Base-by-base conservation (phyloP, 805 yeast species). In the Danielozyma ontarioensis region DNA sequence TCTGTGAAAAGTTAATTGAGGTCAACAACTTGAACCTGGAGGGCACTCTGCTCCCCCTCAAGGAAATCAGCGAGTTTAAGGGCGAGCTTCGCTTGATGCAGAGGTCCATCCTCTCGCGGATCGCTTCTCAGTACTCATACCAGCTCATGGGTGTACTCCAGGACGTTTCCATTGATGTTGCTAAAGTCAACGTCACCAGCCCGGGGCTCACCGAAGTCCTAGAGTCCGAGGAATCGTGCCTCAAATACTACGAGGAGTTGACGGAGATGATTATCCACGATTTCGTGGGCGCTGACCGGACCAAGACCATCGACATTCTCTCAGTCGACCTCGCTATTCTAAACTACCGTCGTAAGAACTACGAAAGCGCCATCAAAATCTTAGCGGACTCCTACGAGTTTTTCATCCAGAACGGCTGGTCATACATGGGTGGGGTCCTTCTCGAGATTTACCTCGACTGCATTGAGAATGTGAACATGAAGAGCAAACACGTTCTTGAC, bases 281-380 rank as follows among this genome's bases (percentile, higher is more conserved):
- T 28, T 82, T 74, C 41, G 67, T 72, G 4, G 41, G 51, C 1
- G 72, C 83, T 3, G 56, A 53, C 12, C 67, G 86, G 36, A 71
- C 77, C 12, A 70, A 90, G 41, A 70, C 86, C 0, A 79, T 83
- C 5, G 89, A 84, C 46, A 65, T 80, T 4, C 63, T 93, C 12
- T 78, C 89, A 1, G 75, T 85, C 5, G 96, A 90, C 42, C 68
- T 87, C 33, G 96, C 95, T 0, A 51, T 83, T 8, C 56, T 87
- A 13, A 78, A 81, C 38, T 80, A 74, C 50, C 76, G 74, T 42
- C 60, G 65, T 19, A 59, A 70, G 3, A 68, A 83, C 22, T 81
- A 75, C 44, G 68, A 69, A 24, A 70, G 72, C 28, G 81, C 96
- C 1, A 71, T 78, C 12, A 61, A 71, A 4, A 75, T 84, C 3